These are phyloP conservation scores for Dryas alaskensis DNA, from an alignment of 306 rosid species.

Conservation along the genomic window DNA sequence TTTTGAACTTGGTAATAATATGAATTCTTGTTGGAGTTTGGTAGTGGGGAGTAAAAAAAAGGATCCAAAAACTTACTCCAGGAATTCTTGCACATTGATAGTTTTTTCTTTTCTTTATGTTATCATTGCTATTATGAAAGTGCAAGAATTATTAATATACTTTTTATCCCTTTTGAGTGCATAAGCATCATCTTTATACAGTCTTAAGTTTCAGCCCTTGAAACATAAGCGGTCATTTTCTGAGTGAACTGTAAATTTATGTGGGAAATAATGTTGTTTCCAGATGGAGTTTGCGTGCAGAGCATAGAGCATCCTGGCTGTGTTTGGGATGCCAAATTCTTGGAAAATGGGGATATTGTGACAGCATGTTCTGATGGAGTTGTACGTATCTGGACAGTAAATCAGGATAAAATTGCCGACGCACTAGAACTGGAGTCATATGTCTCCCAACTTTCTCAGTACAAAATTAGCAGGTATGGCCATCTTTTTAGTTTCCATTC, in stretches of 20 bases:
- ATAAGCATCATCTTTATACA: background rate
- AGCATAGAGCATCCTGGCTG: conserved; percentile 99
- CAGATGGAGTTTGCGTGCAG: conserved; percentile 91
- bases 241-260: background rate
- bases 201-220: conserved; percentile 9
- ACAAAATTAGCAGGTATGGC: conserved; percentile 72
- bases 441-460: conserved; percentile 62
- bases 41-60: background rate
- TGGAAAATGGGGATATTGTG: conserved; percentile 92
- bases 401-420: conserved; percentile 65
- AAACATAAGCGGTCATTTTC: background rate
- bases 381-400: conserved; percentile 72
- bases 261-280: conserved; percentile 17
- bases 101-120: background rate
- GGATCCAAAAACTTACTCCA: background rate
- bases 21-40: background rate
- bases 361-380: conserved; percentile 97
- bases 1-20: background rate
- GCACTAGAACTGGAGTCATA: conserved; percentile 63
- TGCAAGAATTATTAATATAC: background rate
- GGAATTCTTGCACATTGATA: background rate
- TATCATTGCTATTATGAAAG: background rate
- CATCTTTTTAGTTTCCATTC: conserved; percentile 16
- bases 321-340: conserved; percentile 92
- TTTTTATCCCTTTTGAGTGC: conserved; percentile 2